phyloP scores from a whole-genome alignment of 1,284 basidiomycete genomes.

The Coniferiporia weirii region DNA sequence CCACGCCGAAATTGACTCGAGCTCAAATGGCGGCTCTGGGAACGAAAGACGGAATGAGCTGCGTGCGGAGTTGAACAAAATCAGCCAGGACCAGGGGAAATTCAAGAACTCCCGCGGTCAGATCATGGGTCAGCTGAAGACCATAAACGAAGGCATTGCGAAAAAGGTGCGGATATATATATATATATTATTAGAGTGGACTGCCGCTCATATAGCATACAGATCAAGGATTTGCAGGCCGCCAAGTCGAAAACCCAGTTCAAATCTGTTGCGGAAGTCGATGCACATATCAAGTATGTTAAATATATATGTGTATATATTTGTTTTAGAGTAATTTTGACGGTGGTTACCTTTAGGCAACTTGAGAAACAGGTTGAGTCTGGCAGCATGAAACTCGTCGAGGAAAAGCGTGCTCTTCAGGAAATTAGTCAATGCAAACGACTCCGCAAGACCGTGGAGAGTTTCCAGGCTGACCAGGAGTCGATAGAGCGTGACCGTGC shows the following conservation, averaged over 20 bases:
- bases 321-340: neutral
- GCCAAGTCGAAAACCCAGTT: constrained; percentile 79
- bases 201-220: neutral
- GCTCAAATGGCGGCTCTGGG: constrained; percentile 52
- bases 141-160: constrained; percentile 73
- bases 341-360: constrained; percentile 42
- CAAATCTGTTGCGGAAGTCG: constrained; percentile 86
- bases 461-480: constrained; percentile 74
- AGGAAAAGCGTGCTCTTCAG: constrained; percentile 91
- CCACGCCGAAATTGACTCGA: constrained; percentile 71
- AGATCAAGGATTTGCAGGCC: constrained; percentile 89
- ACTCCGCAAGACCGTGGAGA: constrained; percentile 66
- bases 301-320: neutral
- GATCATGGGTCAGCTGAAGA: constrained; percentile 79
- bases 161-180: constrained; percentile 71
- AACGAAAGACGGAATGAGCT: constrained; percentile 75
- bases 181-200: neutral
- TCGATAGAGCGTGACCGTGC: constrained; percentile 79
- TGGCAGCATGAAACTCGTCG: constrained; percentile 88
- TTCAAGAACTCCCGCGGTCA: constrained; percentile 75
- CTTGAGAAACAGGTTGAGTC: constrained; percentile 89
- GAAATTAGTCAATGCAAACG: constrained; percentile 80
- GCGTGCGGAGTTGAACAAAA: constrained; percentile 75
- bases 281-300: constrained; percentile 77
- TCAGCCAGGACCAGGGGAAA: constrained; percentile 78